Conservation (phyloP, 805 yeast genomes). For the Blastobotrys peoriensis region DNA sequence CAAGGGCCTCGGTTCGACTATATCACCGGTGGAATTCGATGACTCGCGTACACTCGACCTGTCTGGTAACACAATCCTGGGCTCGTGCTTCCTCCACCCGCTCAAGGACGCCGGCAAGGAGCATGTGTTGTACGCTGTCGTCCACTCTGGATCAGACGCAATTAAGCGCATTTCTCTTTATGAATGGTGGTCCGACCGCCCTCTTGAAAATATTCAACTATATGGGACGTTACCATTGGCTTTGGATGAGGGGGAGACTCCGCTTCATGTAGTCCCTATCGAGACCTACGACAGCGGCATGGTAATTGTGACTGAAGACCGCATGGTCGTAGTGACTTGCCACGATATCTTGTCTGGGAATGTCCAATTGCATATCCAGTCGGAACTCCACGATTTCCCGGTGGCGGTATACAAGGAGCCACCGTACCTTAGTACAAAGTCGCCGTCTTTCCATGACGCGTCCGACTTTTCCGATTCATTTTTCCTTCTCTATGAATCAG, state of each 20-base stretch:
- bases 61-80: neutral
- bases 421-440: neutral
- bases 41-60: neutral
- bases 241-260: constrained; percentile 36
- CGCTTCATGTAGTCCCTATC: constrained; percentile 38
- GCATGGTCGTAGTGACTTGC: constrained; percentile 34
- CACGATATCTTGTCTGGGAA: constrained; percentile 46
- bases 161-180: constrained; percentile 9
- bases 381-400: constrained; percentile 32
- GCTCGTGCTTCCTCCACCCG: constrained; percentile 8
- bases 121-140: constrained; percentile 6
- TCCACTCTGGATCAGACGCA: neutral
- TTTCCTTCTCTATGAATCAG: constrained; percentile 25
- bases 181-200: constrained; percentile 14
- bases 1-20: neutral
- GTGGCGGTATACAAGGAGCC: constrained; percentile 30
- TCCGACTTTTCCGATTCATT: constrained; percentile 15
- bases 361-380: constrained; percentile 29
- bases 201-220: constrained; percentile 1
- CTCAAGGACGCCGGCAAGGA: constrained; percentile 1
- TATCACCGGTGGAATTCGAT: neutral
- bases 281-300: constrained; percentile 26
- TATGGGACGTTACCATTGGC: constrained; percentile 30
- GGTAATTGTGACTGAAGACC: constrained; percentile 36
- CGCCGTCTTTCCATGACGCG: neutral